phyloP scores from a whole-genome alignment of 1,284 basidiomycete genomes.

The Erythrobasidium hasegawianum region DNA sequence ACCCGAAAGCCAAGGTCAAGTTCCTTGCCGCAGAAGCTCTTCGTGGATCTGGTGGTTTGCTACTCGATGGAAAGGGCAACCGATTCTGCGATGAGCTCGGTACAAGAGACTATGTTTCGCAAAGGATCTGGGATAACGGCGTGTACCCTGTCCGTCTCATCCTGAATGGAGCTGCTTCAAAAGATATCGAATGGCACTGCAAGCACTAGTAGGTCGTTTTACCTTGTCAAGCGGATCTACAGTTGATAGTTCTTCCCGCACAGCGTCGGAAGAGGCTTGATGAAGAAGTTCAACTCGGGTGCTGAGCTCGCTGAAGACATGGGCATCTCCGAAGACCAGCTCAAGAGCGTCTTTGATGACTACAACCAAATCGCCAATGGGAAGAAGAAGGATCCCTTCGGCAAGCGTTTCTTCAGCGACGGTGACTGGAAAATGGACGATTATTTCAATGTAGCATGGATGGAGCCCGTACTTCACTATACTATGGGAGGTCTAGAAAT shows the following conservation, averaged over 20 bases:
- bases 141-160: conserved; percentile 85
- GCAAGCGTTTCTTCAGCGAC: conserved; percentile 92
- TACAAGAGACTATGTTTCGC: conserved; percentile 73
- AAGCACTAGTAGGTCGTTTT: conserved; percentile 41
- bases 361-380: conserved; percentile 77
- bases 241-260: conserved; percentile 57
- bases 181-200: conserved; percentile 86
- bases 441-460: conserved; percentile 76
- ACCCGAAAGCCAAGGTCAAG: conserved; percentile 87
- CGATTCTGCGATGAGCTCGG: conserved; percentile 97
- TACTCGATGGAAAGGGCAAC: conserved; percentile 84
- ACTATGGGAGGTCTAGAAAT: conserved; percentile 91
- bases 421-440: conserved; percentile 82
- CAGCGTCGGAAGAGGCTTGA: conserved; percentile 92
- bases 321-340: conserved; percentile 66
- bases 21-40: conserved; percentile 96
- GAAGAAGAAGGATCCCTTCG: conserved; percentile 84
- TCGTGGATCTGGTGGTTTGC: conserved; percentile 89
- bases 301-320: conserved; percentile 92
- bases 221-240: background rate
- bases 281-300: conserved; percentile 87
- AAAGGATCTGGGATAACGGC: conserved; percentile 51
- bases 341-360: conserved; percentile 87
- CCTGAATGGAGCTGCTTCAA: conserved; percentile 83
- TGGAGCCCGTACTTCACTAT: conserved; percentile 77